A percentile compares a stretch with the other conserved stretches of the same genome.
Conservation (phyloP, 495 filamentous ascomycete genomes). For the Podospora conica region DNA sequence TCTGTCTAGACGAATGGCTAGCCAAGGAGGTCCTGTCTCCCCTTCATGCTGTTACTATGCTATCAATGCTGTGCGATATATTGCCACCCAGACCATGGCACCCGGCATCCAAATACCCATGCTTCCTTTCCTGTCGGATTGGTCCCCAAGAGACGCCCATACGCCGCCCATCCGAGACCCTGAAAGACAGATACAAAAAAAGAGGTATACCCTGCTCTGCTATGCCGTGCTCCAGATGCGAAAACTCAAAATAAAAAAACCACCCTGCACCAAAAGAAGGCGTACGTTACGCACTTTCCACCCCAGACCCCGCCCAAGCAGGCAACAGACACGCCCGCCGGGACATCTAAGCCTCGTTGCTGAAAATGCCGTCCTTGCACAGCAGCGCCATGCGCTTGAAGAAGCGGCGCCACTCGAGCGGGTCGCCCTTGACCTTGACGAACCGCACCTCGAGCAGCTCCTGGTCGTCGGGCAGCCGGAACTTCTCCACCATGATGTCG, state of each 20-base stretch:
- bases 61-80: background rate
- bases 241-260: background rate
- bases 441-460: constrained; percentile 81
- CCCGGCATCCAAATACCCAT: background rate
- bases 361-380: constrained; percentile 76
- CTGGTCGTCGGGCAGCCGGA: constrained; percentile 31
- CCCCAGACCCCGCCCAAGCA: background rate
- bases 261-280: background rate
- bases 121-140: background rate
- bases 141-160: background rate
- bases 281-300: background rate
- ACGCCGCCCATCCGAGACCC: background rate
- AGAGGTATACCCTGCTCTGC: background rate
- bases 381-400: constrained; percentile 87
- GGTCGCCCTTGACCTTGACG: constrained; percentile 91
- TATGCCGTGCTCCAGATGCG: background rate
- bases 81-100: background rate
- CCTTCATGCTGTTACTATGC: background rate
- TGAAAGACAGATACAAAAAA: background rate
- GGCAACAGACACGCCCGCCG: background rate
- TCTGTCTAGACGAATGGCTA: background rate
- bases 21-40: background rate
- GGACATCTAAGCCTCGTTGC: constrained; percentile 32
- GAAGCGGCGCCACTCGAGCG: constrained; percentile 92
- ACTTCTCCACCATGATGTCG: constrained; percentile 72